phyloP scores from a whole-genome alignment of 768 basidiomycete genomes.

The Baorangia bicolor region DNA sequence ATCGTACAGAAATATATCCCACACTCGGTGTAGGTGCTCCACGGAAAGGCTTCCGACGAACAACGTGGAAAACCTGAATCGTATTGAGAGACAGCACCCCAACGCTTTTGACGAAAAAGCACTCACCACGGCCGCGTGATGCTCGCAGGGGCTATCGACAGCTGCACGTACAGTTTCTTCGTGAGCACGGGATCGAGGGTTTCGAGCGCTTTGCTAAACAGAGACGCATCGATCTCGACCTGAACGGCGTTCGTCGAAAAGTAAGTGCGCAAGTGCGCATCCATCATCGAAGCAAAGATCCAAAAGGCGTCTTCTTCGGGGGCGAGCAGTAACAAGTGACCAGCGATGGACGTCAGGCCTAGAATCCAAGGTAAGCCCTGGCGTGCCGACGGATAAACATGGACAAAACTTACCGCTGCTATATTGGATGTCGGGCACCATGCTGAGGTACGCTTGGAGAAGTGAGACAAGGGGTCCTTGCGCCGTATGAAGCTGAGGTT shows the following conservation, averaged over 20 bases:
- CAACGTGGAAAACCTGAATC: conserved; percentile 64
- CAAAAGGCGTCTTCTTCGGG: conserved; percentile 91
- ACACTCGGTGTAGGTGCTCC: conserved; percentile 68
- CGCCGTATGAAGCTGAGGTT: conserved; percentile 56
- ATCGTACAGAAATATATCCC: conserved; percentile 83
- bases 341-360: conserved; percentile 72
- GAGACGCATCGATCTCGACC: conserved; percentile 71
- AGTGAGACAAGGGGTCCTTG: conserved; percentile 56
- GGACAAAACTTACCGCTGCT: conserved; percentile 44
- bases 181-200: conserved; percentile 54
- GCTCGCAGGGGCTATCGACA: conserved; percentile 55
- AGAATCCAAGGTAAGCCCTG: background rate
- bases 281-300: conserved; percentile 88
- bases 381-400: background rate
- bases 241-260: conserved; percentile 61
- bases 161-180: conserved; percentile 64
- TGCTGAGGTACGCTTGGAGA: conserved; percentile 72
- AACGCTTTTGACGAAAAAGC: background rate
- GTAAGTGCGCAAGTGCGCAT: conserved; percentile 75
- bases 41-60: conserved; percentile 67
- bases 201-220: conserved; percentile 74
- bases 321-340: conserved; percentile 68
- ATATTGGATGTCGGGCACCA: conserved; percentile 84
- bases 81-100: background rate
- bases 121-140: conserved; percentile 66